Base-by-base conservation (phyloP, 2,329 filamentous ascomycete genomes). In the Exserohilum turcica region DNA sequence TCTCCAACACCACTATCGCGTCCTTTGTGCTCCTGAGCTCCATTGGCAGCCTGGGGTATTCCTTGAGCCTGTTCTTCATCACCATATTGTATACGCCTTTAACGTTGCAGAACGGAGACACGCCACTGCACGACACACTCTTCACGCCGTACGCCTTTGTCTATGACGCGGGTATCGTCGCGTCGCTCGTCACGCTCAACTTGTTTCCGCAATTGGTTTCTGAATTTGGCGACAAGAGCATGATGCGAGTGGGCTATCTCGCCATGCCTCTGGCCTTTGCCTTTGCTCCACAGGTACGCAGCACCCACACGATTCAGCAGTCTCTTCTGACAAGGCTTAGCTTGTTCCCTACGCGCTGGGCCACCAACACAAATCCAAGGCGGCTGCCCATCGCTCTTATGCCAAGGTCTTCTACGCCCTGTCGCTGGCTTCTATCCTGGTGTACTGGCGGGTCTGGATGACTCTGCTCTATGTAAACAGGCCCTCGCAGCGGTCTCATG, bases 51-150 rank as follows among this genome's bases (percentile, higher is more conserved):
- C 72, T 88, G 9, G 85, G 83, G 0, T 86, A 83, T 60, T 83
- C 84, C 2, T 81, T 85, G 69, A 87, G 85, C 60, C 71, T 88
- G 27, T 88, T 88, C 74, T 86, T 83, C 63, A 65, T 86, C 8
- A 79, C 82, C 6, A 73, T 87, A 24, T 73, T 86, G 8, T 77
- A 86, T 21, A 84, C 81, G 0, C 83, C 84, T 1, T 67, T 80
- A 5, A 80, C 82, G 1, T 55, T 82, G 46, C 72, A 64, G 67
- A 65, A 51, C 47, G 64, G 53, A 16, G 71, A 61, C 52, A 64
- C 44, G 39, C 70, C 53, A 35, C 66, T 51, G 58, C 66, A 54
- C 38, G 73, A 62, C 59, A 67, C 55, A 43, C 67, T 77, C 2
- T 72, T 71, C 55, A 66, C 71, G 1, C 73, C 73, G 1, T 66